Evolutionary conservation across 2,329 filamentous ascomycete species (phyloP).

Genomic region (Coniochaeta sp.): DNA sequence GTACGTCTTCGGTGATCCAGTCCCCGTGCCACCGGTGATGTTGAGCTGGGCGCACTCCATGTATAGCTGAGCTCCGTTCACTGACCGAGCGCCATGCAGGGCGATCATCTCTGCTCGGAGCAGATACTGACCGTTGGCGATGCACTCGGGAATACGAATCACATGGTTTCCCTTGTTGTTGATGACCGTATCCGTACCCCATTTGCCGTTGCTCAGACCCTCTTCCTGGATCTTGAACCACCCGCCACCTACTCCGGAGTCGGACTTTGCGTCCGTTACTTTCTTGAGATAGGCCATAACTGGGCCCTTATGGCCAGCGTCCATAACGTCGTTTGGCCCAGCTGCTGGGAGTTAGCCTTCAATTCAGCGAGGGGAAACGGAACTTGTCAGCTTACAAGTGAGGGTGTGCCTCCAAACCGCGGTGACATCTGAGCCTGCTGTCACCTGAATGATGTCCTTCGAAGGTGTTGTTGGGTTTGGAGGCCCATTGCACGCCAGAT

Average conservation of each 20-base stretch:
- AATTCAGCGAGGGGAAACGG: background rate
- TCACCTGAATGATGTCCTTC: constrained; percentile 37
- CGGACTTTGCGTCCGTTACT: constrained; percentile 31
- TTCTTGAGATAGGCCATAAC: constrained; percentile 42
- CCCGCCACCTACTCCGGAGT: constrained; percentile 24
- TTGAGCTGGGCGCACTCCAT: constrained; percentile 31
- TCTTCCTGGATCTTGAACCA: constrained; percentile 29
- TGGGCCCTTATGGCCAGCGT: constrained; percentile 39
- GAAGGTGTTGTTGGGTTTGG: constrained; percentile 41
- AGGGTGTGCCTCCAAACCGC: constrained; percentile 48
- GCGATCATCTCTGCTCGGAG: constrained; percentile 52
- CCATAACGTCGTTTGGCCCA: constrained; percentile 43
- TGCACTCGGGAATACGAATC: constrained; percentile 41
- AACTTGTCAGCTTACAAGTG: constrained; percentile 12
- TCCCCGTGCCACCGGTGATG: constrained; percentile 24
- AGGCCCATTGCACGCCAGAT: constrained; percentile 46
- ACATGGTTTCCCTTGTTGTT: constrained; percentile 37
- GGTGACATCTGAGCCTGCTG: constrained; percentile 36
- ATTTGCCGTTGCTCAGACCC: constrained; percentile 25
- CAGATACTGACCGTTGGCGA: constrained; percentile 49
- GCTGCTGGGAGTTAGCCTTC: constrained; percentile 13
- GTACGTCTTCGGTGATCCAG: constrained; percentile 21
- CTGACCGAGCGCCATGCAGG: constrained; percentile 39
- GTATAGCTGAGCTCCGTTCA: constrained; percentile 36
- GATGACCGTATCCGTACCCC: constrained; percentile 31